These are phyloP conservation scores for Sugiyamaella castrensis DNA, from an alignment of 1,139 yeast species.

Conservation along the genomic window DNA sequence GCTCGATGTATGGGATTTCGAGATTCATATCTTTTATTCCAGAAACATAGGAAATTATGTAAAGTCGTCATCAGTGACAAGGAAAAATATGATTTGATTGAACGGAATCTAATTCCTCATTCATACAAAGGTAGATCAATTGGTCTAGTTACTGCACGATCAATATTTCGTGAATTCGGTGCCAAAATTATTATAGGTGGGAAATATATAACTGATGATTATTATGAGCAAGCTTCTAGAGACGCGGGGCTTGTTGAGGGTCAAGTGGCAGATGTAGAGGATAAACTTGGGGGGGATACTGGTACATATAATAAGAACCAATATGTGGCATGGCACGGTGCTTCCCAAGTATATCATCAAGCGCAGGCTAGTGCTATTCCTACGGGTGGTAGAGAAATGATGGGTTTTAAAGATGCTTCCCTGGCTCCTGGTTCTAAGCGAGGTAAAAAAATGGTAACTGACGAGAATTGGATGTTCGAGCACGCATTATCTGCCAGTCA, in stretches of 20 bases:
- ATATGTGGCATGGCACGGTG: slow-evolving; percentile 54
- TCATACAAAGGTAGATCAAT: slow-evolving; percentile 90
- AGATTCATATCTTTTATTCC: slow-evolving; percentile 87
- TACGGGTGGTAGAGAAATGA: slow-evolving; percentile 30
- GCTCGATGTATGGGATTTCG: slow-evolving; percentile 93
- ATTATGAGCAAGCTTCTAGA: slow-evolving; percentile 73
- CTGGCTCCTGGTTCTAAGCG: slow-evolving; percentile 25
- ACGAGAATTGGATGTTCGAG: slow-evolving; percentile 83
- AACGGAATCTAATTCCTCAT: slow-evolving; percentile 78
- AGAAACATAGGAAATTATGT: slow-evolving; percentile 70
- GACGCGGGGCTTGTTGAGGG: slow-evolving; percentile 75
- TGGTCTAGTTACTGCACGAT: slow-evolving; percentile 85
- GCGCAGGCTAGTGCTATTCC: slow-evolving; percentile 17
- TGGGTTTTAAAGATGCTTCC: slow-evolving; percentile 22
- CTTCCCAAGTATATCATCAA: slow-evolving; percentile 43
- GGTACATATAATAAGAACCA: slow-evolving; percentile 47
- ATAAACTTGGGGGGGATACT: slow-evolving; percentile 45
- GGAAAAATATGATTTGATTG: slow-evolving; percentile 80
- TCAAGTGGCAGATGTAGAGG: slow-evolving; percentile 74
- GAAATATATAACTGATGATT: slow-evolving; percentile 78
- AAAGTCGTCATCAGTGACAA: slow-evolving; percentile 73
- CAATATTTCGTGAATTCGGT: slow-evolving; percentile 90
- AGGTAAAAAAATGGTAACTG: slow-evolving; percentile 46
- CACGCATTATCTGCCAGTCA: slow-evolving; percentile 74
- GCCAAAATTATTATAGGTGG: slow-evolving; percentile 81